Conservation (phyloP, 495 filamentous ascomycete genomes). For the Neurospora sublineolata region DNA sequence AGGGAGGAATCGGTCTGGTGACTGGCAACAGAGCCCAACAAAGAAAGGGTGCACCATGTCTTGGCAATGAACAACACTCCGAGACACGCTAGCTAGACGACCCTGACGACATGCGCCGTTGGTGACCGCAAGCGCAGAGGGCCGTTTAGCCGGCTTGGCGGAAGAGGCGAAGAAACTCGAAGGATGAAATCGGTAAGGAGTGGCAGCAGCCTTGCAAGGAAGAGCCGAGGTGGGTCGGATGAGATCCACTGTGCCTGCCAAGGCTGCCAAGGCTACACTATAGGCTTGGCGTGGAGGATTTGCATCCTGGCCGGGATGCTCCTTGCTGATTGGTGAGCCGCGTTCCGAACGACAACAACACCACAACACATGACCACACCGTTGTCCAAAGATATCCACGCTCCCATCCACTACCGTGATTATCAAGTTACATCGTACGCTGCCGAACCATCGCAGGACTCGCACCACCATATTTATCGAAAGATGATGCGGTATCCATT, state of each 20-base stretch:
- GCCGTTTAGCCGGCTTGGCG: not conserved
- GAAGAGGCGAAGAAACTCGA: not conserved
- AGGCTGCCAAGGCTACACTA: not conserved
- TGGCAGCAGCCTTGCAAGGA: not conserved
- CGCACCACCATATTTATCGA: not conserved
- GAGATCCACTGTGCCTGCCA: not conserved
- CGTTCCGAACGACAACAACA: not conserved
- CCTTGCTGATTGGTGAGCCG: not conserved
- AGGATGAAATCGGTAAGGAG: not conserved
- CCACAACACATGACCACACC: not conserved
- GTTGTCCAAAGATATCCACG: not conserved
- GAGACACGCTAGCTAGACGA: not conserved
- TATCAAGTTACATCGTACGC: not conserved
- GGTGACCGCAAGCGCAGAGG: not conserved
- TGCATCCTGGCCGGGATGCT: not conserved
- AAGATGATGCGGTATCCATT: not conserved
- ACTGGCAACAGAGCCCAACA: not conserved
- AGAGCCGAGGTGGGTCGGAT: not conserved
- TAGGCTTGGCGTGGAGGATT: not conserved
- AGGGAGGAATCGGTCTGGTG: not conserved
- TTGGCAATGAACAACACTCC: not conserved
- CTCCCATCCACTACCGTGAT: not conserved
- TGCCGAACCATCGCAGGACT: not conserved
- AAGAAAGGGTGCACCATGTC: not conserved
- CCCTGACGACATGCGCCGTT: not conserved